Base-by-base conservation (phyloP, 2,329 filamentous ascomycete genomes). In the Pyrenophora tritici-repentis region DNA sequence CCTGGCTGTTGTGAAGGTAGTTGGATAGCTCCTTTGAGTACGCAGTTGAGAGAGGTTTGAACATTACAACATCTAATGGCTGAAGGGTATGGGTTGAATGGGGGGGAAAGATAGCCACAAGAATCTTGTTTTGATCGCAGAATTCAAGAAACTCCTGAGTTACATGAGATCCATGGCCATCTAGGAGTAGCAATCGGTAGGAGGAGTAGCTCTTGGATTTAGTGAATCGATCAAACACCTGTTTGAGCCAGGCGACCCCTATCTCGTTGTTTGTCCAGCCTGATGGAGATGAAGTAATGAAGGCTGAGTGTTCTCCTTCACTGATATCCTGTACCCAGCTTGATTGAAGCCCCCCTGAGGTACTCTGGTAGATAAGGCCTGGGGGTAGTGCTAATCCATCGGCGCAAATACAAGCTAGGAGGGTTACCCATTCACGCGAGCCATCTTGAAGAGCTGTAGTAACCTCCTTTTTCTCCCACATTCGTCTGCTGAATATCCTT, bases 241-340 rank as follows among this genome's bases (percentile, higher is more conserved):
- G 9, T 29, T 29, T 29, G 9, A 29, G 26, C 26, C 9, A 29
- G 26, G 33, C 9, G 8, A 35, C n/a, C 6, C 9, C 33, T 35
- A 35, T 14, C 13, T 14, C n/a, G n/a, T 35, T 35, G 9, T 17
- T 35, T 7, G n/a, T 35, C 16, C 9, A 35, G 22, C 22, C 22
- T 26, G 6, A 8, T 17, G 2, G 6, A 12, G n/a, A 5, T 31
- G 16, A 13, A 3, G 7, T 17, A 9, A 45, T 9, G 14, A 36
- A 37, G 8, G 31, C 22, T 13, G 8, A 18, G 22, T 45, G 10
- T 4, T 24, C 22, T 3, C 22, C 22, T 31, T 45, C 8, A 13
- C 16, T 24, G 5, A 44, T 7, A 29, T 24, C 20, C 18, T 53
- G n/a, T 16, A 50, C 34, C 50, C 42, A 57, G 34, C 7, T 48